Evolutionary conservation across 495 filamentous ascomycete species (phyloP), one percentile per base, ranked within the genome.

Genomic region (Chaetomium tenue): DNA sequence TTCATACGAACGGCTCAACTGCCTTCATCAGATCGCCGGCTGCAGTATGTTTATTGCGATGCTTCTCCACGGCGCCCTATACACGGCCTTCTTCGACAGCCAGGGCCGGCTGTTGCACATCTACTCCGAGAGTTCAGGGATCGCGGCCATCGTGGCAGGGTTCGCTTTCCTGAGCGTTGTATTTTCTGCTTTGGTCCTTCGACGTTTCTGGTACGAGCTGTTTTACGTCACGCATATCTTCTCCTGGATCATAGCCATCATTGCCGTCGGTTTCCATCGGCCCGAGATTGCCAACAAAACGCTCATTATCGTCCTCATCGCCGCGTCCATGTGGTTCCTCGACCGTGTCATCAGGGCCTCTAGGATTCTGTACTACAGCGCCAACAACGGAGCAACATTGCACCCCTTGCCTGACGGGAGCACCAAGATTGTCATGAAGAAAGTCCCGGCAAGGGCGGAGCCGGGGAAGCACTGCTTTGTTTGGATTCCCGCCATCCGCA

Each of bases 401-500:
- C 79, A 81, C 39, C 79, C 86, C 18, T 78, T 88, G 9, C 78
- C 83, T 1, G 75, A 84, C 47, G 79, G 83, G 7, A 86, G 82
- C 26, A 86, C 84, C 15, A 77, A 83, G 59, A 76, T 87, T 25
- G 77, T 83, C 4, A 71, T 88, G 44, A 76, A 80, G 64, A 83
- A 82, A 52, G 69, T 73, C 0, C 74, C 81, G 2, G 58, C 75
- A 12, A 69, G 75, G 16, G 81, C 81, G 3, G 70, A 70, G 22
- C 81, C 84, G 15, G 85, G 84, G 8, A 85, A 85, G 58, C 86
- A 88, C 66, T 83, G 82, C 61, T 88, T 86, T 61, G 66, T 87
- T 42, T 87, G 81, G 80, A 80, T 87, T 11, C 86, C 84, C 0
- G 75, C 76, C n/a, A 80, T 88, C 37, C 79, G 83, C 40, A 66